Evolutionary conservation across 2,329 filamentous ascomycete genomes (phyloP).

Genomic region (Phoma sp.): DNA sequence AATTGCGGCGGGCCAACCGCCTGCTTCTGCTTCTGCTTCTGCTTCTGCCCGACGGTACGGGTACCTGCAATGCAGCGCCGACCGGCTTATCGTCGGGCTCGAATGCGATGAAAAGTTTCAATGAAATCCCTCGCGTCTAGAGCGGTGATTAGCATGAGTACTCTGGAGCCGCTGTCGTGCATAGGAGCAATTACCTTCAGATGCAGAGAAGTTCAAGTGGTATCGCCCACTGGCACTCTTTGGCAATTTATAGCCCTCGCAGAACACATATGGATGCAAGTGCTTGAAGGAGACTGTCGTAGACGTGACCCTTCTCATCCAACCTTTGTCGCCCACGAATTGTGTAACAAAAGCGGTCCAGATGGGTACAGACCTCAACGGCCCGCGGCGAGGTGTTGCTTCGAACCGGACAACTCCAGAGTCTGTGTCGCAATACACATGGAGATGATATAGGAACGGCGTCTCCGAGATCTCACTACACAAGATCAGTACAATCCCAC

Average conservation of each 20-base stretch:
- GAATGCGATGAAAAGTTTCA: constrained; percentile 42
- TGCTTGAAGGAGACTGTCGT: constrained; percentile 57
- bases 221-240: constrained; percentile 40
- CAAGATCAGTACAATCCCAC: constrained; percentile 14
- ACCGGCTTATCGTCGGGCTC: constrained; percentile 13
- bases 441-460: constrained; percentile 59
- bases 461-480: constrained; percentile 59
- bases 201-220: constrained; percentile 41
- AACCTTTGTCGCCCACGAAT: constrained; percentile 54
- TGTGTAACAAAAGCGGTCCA: constrained; percentile 60
- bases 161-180: neutral
- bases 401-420: constrained; percentile 62
- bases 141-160: neutral
- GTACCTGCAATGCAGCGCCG: neutral
- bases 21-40: neutral
- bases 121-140: constrained; percentile 40
- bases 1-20: constrained; percentile 5
- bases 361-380: constrained; percentile 61
- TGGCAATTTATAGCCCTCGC: constrained; percentile 54
- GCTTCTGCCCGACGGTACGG: too few species aligned
- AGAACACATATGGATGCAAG: constrained; percentile 60
- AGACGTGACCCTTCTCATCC: constrained; percentile 53
- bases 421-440: constrained; percentile 59
- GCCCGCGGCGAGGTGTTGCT: constrained; percentile 60
- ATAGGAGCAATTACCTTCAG: constrained; percentile 35